Evolutionary conservation across 2,329 filamentous ascomycete genomes (phyloP), one percentile per base, ranked within the genome.

Genomic region (Proliferodiscus dingleyae): DNA sequence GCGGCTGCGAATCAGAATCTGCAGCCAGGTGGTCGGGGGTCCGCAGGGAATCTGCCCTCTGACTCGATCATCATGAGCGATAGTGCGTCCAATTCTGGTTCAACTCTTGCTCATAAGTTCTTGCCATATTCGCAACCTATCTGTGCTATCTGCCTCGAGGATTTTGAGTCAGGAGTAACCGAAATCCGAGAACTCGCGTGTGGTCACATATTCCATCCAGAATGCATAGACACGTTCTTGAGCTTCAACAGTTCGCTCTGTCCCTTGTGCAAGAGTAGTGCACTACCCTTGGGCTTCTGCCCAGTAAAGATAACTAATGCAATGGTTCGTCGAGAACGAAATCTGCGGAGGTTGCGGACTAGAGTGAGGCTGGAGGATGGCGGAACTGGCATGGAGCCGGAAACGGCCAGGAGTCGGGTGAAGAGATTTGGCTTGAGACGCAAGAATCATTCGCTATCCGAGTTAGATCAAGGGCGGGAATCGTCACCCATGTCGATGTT

Each of bases 201-300:
- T 58, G 82, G 85, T 1, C 93, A 98, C 63, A 91, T 97, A 46
- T 98, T 90, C 66, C 91, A 98, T 55, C 85, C 87, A 0, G 84
- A 87, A 53, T 98, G 93, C 61, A 90, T 97, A 53, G 90, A 97
- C 61, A 78, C 83, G 18, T 95, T 93, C 58, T 72, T 97, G 10
- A 74, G 77, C 34, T 75, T 81, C 44, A 84, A 85, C 61, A 94
- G 87, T 61, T 94, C 87, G 15, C 73, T 96, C 2, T 98, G 93
- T 60, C 91, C 93, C 1, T 72, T 95, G 57, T 98, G 93, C 72
- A 96, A 95, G 64, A 79, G 83, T 50, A 87, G 79, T 40, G 87
- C 90, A 59, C 68, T 96, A 1, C 89, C 90, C 5, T 59, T 64
- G 56, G 69, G 87, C 0, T 79, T 79, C 58, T 82, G 80, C 45